Conservation (phyloP, 2,329 filamentous ascomycete genomes). For the Hypoxylon sp. region DNA sequence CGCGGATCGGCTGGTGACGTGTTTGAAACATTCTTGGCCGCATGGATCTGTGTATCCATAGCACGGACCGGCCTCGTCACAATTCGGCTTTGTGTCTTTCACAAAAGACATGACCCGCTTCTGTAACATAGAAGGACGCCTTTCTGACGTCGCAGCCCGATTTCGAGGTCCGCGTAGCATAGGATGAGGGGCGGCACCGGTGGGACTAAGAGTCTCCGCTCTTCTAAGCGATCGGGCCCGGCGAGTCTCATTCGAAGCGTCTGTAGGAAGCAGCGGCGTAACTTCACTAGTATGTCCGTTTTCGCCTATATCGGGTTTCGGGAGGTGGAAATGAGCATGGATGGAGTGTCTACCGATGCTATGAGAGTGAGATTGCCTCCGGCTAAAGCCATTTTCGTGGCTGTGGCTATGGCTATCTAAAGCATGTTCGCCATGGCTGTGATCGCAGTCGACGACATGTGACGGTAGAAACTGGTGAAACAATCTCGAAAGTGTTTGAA, state of each 20-base stretch:
- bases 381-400: slow-evolving; percentile 34
- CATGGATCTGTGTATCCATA: slow-evolving; percentile 76
- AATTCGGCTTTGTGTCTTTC: slow-evolving; percentile 73
- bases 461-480: slow-evolving; percentile 82
- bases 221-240: slow-evolving; percentile 48
- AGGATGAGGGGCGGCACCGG: slow-evolving; percentile 38
- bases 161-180: slow-evolving; percentile 37
- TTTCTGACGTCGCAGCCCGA: slow-evolving; percentile 53
- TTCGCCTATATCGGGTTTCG: slow-evolving; percentile 32
- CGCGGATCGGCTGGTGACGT: slow-evolving; percentile 59
- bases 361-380: slow-evolving; percentile 46
- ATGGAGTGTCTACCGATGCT: slow-evolving; percentile 43
- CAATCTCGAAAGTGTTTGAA: slow-evolving; percentile 78
- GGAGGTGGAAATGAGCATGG: slow-evolving; percentile 25
- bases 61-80: slow-evolving; percentile 71
- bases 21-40: slow-evolving; percentile 75
- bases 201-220: slow-evolving; percentile 45
- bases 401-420: slow-evolving; percentile 49
- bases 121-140: slow-evolving; percentile 69
- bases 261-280: slow-evolving; percentile 61
- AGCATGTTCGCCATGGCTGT: slow-evolving; percentile 72
- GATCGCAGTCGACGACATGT: slow-evolving; percentile 84
- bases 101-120: slow-evolving; percentile 74
- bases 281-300: slow-evolving; percentile 56
- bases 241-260: slow-evolving; percentile 46